A percentile compares a stretch with the other conserved stretches of the same genome.
phyloP scores from a whole-genome alignment of 164 flowering plant species.

The Protea cynaroides region DNA sequence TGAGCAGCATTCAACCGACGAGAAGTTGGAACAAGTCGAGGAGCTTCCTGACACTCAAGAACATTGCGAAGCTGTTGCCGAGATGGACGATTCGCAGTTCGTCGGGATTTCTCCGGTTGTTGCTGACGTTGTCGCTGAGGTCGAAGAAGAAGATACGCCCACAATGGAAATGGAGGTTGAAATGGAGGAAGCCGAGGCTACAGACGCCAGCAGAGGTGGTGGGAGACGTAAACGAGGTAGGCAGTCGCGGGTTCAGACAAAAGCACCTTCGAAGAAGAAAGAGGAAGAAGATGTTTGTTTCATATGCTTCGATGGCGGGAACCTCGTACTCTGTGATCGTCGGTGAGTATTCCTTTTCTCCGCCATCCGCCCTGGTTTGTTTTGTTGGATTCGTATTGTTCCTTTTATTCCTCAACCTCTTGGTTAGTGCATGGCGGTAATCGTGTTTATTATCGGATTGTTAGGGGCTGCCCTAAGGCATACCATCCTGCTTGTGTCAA shows the following conservation, averaged over 20 bases:
- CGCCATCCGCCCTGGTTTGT: not conserved
- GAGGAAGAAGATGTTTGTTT: conserved; percentile 81
- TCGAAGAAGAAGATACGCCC: conserved; percentile 2
- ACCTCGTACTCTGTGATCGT: conserved; percentile 90
- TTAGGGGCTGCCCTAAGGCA: conserved; percentile 93
- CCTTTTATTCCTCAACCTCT: not conserved
- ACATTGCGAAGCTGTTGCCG: conserved; percentile 14
- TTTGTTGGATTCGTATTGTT: not conserved
- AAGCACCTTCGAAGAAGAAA: conserved; percentile 22
- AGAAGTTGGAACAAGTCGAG: conserved; percentile 1
- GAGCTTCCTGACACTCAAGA: conserved; percentile 13
- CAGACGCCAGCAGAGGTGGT: conserved; percentile 7
- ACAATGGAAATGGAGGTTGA: conserved; percentile 5
- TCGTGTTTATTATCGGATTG: conserved; percentile 3
- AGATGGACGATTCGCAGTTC: conserved; percentile 31
- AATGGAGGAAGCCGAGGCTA: conserved; percentile 12
- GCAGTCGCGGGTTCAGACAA: conserved; percentile 35
- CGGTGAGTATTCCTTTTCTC: conserved; percentile 36
- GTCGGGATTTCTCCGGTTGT: conserved; percentile 20
- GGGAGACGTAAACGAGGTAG: conserved; percentile 68
- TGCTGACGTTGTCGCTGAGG: conserved; percentile 1
- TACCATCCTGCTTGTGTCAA: conserved; percentile 90
- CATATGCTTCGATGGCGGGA: conserved; percentile 95
- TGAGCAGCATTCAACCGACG: not conserved
- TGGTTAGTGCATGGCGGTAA: not conserved